Percentiles rank a stretch among this genome's conserved stretches.
These are phyloP conservation scores for Arachnomyces sp. DNA, from an alignment of 2,329 filamentous ascomycete genomes.

Conservation along the genomic window DNA sequence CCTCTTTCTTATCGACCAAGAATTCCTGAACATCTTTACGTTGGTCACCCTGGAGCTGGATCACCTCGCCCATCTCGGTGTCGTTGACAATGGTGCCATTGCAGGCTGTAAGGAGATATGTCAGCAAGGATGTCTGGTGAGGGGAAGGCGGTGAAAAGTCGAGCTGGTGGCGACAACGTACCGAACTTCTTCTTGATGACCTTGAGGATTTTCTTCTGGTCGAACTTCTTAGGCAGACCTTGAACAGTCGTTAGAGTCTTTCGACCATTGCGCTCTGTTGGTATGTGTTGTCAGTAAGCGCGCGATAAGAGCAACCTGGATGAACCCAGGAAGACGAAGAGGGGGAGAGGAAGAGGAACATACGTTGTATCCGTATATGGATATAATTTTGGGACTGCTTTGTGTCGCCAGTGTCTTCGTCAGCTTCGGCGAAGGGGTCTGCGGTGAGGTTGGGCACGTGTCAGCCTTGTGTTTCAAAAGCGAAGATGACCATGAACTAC, in stretches of 20 bases:
- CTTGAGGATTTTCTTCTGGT: conserved; percentile 99
- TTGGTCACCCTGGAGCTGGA: conserved; percentile 98
- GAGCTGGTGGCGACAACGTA: conserved; percentile 37
- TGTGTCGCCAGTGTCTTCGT: conserved; percentile 95
- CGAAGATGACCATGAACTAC: not conserved
- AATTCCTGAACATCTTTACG: conserved; percentile 98
- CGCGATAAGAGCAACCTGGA: conserved; percentile 4
- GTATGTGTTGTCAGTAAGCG: conserved; percentile 16
- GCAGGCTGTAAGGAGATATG: conserved; percentile 58
- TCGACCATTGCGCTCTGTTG: conserved; percentile 96
- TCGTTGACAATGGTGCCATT: conserved; percentile 99
- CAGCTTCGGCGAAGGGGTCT: conserved; percentile 99
- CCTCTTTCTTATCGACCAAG: conserved; percentile 90
- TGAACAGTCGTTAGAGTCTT: conserved; percentile 99
- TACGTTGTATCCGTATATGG: conserved; percentile 99
- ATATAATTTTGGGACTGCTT: conserved; percentile 97
- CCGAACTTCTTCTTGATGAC: conserved; percentile 99
- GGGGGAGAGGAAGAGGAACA: conserved; percentile 31
- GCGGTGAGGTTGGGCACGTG: conserved; percentile 20
- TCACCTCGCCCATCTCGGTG: conserved; percentile 96
- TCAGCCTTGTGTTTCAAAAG: conserved; percentile 21
- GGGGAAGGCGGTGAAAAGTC: not conserved
- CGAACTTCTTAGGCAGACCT: conserved; percentile 97
- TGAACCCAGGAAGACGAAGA: conserved; percentile 3
- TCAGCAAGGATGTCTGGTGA: conserved; percentile 14